Percentiles rank a stretch among this genome's conserved stretches.
These are phyloP conservation scores for Monosporascus sp. DNA, from an alignment of 2,329 filamentous ascomycete genomes.

Conservation along the genomic window DNA sequence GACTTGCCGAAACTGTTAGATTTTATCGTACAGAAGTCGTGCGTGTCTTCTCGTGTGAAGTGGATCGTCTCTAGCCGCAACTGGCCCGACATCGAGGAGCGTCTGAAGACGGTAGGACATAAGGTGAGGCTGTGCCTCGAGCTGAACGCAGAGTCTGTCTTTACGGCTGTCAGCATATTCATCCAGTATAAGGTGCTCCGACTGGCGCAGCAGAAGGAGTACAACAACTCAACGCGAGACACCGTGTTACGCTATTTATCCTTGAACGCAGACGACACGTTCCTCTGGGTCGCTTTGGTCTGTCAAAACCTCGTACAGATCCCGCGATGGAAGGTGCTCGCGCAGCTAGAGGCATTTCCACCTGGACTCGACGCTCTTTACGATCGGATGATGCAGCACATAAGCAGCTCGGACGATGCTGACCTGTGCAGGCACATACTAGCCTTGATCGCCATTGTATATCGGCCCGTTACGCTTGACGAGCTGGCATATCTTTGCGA, in stretches of 20 bases:
- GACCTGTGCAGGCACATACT: too few species aligned
- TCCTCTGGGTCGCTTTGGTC: conserved; percentile 20
- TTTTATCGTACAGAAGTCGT: neutral
- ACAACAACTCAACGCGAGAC: neutral
- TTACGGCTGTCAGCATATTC: conserved; percentile 28
- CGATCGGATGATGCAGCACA: neutral
- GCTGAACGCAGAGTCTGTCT: conserved; percentile 29
- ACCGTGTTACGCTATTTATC: neutral
- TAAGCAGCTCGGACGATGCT: neutral
- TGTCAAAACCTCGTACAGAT: neutral
- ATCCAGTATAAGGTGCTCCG: conserved; percentile 26
- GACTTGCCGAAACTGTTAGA: neutral
- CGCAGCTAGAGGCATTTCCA: neutral
- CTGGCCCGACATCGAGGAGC: conserved; percentile 28
- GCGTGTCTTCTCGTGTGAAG: conserved; percentile 22
- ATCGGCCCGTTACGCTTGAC: too few species aligned
- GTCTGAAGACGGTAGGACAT: conserved; percentile 12
- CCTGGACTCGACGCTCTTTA: neutral
- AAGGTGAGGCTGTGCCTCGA: conserved; percentile 29
- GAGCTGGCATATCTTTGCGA: too few species aligned
- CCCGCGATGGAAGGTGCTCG: too few species aligned
- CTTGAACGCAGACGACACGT: conserved; percentile 31
- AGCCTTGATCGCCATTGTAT: too few species aligned
- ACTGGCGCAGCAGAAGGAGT: neutral
- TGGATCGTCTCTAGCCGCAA: conserved; percentile 43